phyloP scores from a whole-genome alignment of 2,329 filamentous ascomycete species.

The Pseudogymnoascus sp. region DNA sequence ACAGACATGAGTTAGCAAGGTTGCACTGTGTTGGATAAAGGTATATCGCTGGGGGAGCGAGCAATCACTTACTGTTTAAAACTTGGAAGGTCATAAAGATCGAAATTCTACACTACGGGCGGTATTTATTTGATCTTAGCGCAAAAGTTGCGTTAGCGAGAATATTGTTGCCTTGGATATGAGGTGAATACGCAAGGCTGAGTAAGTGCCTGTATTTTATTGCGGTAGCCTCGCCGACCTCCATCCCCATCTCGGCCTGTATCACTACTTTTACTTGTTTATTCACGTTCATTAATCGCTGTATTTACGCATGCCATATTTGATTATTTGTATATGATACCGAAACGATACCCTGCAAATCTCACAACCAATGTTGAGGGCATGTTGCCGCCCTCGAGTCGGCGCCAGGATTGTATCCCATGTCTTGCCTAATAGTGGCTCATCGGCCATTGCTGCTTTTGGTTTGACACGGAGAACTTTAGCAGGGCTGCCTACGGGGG shows the following conservation, averaged over 20 bases:
- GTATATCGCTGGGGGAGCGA: conserved; percentile 14
- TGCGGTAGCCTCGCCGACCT: background rate
- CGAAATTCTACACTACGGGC: conserved; percentile 31
- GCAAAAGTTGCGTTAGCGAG: background rate
- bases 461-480: background rate
- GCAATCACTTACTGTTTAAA: conserved; percentile 77
- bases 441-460: background rate
- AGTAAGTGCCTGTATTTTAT: background rate
- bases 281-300: background rate
- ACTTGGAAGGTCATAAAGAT: conserved; percentile 93
- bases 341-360: background rate
- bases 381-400: background rate
- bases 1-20: conserved; percentile 23
- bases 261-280: background rate
- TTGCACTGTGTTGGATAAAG: conserved; percentile 26
- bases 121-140: conserved; percentile 10
- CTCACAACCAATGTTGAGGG: conserved; percentile 4
- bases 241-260: background rate
- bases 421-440: background rate
- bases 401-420: background rate
- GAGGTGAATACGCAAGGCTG: background rate
- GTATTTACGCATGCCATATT: background rate
- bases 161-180: background rate
- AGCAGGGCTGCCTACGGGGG: background rate
- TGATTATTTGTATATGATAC: background rate